Evolutionary conservation across 83 land plant genomes (phyloP), one percentile per base, ranked within the genome.

Genomic region (Diphasiastrum complanatum): DNA sequence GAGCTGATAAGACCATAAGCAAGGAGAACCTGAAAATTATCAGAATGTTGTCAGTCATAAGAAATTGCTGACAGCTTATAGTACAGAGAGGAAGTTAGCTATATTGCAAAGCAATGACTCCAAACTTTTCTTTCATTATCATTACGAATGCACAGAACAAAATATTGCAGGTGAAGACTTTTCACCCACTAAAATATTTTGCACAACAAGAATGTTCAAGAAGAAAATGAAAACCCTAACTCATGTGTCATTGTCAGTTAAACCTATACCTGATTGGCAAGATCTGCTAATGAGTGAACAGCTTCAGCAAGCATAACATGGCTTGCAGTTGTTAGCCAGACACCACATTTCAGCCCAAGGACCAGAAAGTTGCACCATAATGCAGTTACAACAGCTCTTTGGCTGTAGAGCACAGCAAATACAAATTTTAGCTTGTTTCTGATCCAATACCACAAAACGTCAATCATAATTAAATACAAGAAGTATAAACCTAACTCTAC

Each of bases 261-360:
- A 5, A 20, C 22, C 18, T 33, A 55, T 73, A 88, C 98, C 96
- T 92, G 98, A 74, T 92, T 92, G 50, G 95, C 91, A 70, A 88
- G 79, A 68, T 92, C 98, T 46, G 98, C 95, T 47, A 80, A 73
- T 26, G 97, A 87, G 53, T 92, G 97, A 29, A 92, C 85, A 36
- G 83, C 78, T 77, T 92, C 98, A 43, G 98, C 98, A 33, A 92
- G 66, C 88, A 92, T 92, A 27, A 92, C 98, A 85, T 92, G 98
- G 65, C 98, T 92, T 16, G 89, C 72, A 49, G 91, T 92, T 43
- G 65, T 64, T 5, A 81, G 29, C 95, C 98, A 92, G 30, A 88
- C 95, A 6, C 98, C 95, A 72, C 78, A 78, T 60, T 92, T 92
- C 30, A 92, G 80, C 34, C 88, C 70, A 51, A 92, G 83, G 25